Evolutionary conservation across 257 asterid genomes (phyloP).

Genomic region (Solanum pimpinellifolium): DNA sequence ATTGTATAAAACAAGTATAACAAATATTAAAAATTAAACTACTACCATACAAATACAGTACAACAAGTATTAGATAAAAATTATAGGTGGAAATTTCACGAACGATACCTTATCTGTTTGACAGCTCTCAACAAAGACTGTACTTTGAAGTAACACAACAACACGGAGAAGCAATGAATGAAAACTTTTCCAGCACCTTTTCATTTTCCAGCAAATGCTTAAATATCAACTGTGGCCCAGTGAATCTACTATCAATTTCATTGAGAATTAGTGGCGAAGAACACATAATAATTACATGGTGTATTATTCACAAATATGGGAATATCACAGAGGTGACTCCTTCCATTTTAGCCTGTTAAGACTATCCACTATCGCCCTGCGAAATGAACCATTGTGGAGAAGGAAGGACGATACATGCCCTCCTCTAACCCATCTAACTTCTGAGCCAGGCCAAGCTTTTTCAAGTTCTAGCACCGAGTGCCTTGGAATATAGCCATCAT

Average conservation of each 20-base stretch:
- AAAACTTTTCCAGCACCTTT: neutral
- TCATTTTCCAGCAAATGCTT: neutral
- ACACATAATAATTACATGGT: neutral
- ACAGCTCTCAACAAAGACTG: neutral
- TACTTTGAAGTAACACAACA: neutral
- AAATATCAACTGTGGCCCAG: neutral
- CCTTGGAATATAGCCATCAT: constrained; percentile 89
- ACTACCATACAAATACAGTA: neutral
- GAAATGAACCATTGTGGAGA: constrained; percentile 67
- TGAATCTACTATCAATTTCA: constrained; percentile 1
- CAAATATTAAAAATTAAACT: neutral
- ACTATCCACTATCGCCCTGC: constrained; percentile 77
- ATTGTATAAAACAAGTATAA: neutral
- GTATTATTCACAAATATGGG: neutral
- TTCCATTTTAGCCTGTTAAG: constrained; percentile 75
- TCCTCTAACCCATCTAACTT: constrained; percentile 92
- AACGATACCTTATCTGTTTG: neutral
- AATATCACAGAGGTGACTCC: constrained; percentile 35
- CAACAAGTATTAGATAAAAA: neutral
- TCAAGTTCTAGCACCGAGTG: constrained; percentile 87
- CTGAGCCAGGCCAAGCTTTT: constrained; percentile 98
- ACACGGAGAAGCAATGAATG: neutral
- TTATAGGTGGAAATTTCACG: neutral
- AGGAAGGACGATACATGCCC: constrained; percentile 92
- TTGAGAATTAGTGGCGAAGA: neutral